Percentiles rank a stretch among this genome's conserved stretches.
These are phyloP conservation scores for Lasiodiplodia hormozganensis DNA, from an alignment of 2,329 filamentous ascomycete genomes.

Conservation along the genomic window DNA sequence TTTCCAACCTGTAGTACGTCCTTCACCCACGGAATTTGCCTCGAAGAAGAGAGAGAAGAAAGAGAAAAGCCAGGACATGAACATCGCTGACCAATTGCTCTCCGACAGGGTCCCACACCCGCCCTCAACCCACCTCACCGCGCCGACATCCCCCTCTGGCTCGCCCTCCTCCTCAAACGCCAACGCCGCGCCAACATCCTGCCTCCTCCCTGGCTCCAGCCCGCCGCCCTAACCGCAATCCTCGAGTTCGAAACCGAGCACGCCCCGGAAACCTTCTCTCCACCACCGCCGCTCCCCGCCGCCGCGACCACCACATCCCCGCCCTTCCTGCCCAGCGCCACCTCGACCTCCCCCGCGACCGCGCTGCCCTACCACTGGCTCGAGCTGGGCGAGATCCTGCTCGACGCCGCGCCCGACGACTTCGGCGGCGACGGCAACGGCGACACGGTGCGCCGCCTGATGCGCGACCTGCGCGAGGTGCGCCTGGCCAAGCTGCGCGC, in stretches of 20 bases:
- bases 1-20: conserved; percentile 27
- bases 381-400: conserved; percentile 84
- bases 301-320: conserved; percentile 54
- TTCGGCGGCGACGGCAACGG: conserved; percentile 64
- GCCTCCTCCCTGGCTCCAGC: conserved; percentile 86
- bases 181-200: conserved; percentile 93
- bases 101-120: conserved; percentile 74
- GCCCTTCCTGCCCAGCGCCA: conserved; percentile 81
- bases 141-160: conserved; percentile 84
- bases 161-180: conserved; percentile 91
- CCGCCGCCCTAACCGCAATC: conserved; percentile 76
- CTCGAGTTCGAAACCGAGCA: conserved; percentile 80
- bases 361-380: conserved; percentile 94
- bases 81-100: conserved; percentile 28
- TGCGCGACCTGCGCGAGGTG: conserved; percentile 86
- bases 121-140: conserved; percentile 81
- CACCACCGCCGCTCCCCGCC: conserved; percentile 71
- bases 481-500: conserved; percentile 86
- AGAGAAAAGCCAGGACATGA: conserved; percentile 34
- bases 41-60: too few relatives aligned
- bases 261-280: conserved; percentile 75
- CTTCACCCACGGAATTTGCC: neutral
- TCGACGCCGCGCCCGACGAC: conserved; percentile 86
- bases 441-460: conserved; percentile 74
- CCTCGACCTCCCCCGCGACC: conserved; percentile 69